Evolutionary conservation across 768 basidiomycete genomes (phyloP).

Genomic region (Chalciporus chontae): DNA sequence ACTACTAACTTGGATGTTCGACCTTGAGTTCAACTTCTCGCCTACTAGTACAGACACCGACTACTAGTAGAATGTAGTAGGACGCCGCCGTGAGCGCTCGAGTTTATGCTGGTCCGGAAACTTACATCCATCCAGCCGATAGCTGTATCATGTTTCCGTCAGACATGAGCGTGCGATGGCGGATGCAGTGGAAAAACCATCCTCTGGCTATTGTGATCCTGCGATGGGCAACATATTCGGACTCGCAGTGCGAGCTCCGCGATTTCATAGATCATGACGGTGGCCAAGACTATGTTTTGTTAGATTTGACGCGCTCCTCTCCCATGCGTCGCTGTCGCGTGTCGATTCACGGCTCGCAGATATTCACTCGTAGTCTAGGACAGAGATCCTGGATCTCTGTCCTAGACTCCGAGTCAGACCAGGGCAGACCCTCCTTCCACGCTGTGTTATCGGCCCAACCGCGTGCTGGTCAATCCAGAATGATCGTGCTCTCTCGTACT

Average conservation of each 20-base stretch:
- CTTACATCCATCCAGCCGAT: too few species aligned
- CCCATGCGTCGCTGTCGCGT: not conserved
- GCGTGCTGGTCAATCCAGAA: not conserved
- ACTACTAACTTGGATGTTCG: not conserved
- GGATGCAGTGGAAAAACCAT: not conserved
- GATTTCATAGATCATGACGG: too few species aligned
- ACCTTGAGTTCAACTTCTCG: too few species aligned
- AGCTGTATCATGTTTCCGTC: too few species aligned
- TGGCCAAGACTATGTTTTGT: too few species aligned
- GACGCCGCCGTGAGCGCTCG: too few species aligned
- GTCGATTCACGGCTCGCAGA: not conserved
- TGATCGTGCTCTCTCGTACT: slow-evolving; percentile 11
- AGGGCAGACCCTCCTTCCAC: too few species aligned
- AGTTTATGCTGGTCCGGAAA: too few species aligned
- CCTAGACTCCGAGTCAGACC: not conserved
- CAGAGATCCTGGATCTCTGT: not conserved
- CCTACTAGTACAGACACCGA: too few species aligned
- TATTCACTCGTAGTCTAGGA: not conserved
- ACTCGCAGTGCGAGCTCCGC: not conserved
- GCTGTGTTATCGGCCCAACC: too few species aligned
- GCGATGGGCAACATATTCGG: not conserved
- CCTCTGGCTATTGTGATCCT: slow-evolving; percentile 6
- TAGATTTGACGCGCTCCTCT: not conserved
- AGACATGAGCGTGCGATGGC: not conserved
- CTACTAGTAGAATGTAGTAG: too few species aligned